A percentile compares a stretch with the other conserved stretches of the same genome.
phyloP scores from a whole-genome alignment of 257 asterid genomes.

The Henckelia pumila region DNA sequence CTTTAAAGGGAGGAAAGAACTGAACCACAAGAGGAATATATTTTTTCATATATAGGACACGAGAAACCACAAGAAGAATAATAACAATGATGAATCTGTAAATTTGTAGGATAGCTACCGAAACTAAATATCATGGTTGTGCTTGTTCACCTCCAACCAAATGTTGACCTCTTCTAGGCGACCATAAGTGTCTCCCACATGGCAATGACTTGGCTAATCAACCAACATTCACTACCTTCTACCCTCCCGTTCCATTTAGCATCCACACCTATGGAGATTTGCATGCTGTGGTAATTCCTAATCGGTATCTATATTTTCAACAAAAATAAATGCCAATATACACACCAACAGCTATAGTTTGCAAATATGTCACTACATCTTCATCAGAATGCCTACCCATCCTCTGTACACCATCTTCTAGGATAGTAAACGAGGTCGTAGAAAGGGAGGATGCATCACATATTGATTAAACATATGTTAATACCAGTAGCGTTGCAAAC shows the following conservation, averaged over 20 bases:
- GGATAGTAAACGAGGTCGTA: no score
- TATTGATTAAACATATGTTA: no score
- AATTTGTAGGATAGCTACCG: neutral
- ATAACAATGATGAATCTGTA: constrained; percentile 7
- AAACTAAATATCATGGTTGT: neutral
- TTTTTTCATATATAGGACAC: no score
- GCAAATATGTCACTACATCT: no score
- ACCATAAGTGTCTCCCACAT: neutral
- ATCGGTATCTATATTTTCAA: neutral
- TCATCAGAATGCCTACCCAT: neutral
- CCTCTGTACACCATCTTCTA: neutral
- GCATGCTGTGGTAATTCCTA: neutral
- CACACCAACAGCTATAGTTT: no score
- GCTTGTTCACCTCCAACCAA: neutral
- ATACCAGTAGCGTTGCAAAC: no score
- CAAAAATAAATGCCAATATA: neutral
- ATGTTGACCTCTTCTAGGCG: neutral
- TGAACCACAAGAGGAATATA: constrained; percentile 2
- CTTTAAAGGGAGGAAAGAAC: constrained; percentile 34
- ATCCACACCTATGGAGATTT: neutral
- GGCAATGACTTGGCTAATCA: neutral
- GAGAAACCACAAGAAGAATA: constrained; percentile 1
- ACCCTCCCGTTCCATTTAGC: neutral
- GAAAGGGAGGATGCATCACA: no score
- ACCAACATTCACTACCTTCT: neutral